Percentiles rank a stretch among this genome's conserved stretches.
Evolutionary conservation across 208 protist genomes (phyloP).

Genomic region (Wallacemonas sp.): DNA sequence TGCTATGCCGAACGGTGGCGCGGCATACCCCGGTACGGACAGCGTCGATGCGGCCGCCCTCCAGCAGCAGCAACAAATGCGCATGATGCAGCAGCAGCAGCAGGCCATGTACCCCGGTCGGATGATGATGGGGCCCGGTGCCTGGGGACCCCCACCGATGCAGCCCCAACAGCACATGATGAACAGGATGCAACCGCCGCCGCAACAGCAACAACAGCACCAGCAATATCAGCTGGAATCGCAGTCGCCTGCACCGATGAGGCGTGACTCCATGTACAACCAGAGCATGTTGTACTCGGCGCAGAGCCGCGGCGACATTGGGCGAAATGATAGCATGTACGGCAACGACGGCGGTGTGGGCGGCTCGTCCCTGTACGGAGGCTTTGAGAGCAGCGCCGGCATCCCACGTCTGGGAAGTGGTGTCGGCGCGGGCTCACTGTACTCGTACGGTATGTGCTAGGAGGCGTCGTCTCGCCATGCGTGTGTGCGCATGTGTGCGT

Average conservation of each 20-base stretch:
- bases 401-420: not conserved
- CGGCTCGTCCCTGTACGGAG: constrained; percentile 6
- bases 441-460: constrained; percentile 8
- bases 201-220: not conserved
- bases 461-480: too few species aligned
- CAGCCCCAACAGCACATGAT: not conserved
- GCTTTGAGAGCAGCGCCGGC: not conserved
- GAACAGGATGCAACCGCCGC: not conserved
- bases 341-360: not conserved
- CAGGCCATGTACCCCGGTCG: constrained; percentile 9
- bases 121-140: constrained; percentile 13
- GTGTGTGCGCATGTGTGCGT: constrained; percentile 3
- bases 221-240: not conserved
- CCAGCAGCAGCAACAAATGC: constrained; percentile 14
- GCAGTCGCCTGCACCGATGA: not conserved
- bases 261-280: constrained; percentile 9
- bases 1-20: not conserved
- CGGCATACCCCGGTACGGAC: not conserved
- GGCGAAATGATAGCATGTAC: not conserved
- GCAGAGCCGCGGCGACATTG: too few species aligned
- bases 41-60: not conserved
- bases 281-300: too few species aligned
- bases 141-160: not conserved
- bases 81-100: constrained; percentile 15
- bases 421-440: not conserved